phyloP scores from a whole-genome alignment of 805 yeast genomes.

The Wickerhamiella brachini region DNA sequence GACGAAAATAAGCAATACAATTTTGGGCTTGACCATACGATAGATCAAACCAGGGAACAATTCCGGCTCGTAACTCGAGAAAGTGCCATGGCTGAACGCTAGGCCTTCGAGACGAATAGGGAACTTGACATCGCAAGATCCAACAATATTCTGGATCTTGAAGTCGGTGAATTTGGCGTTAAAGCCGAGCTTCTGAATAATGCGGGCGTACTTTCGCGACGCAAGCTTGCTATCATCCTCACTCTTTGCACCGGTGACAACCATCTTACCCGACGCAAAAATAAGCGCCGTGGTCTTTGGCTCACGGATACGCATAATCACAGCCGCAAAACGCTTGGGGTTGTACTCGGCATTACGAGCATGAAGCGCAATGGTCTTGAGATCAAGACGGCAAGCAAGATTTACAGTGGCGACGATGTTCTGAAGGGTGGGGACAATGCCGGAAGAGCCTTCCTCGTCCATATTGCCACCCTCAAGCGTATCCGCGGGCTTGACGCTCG shows the following conservation, averaged over 20 bases:
- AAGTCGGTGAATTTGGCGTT: slow-evolving; percentile 96
- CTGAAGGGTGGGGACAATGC: slow-evolving; percentile 82
- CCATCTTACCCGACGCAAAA: slow-evolving; percentile 98
- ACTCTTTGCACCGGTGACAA: slow-evolving; percentile 97
- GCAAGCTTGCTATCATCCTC: slow-evolving; percentile 98
- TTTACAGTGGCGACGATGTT: slow-evolving; percentile 97
- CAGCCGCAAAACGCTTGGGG: slow-evolving; percentile 96
- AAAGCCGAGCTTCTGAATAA: slow-evolving; percentile 93
- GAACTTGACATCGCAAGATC: slow-evolving; percentile 96
- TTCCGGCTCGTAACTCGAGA: slow-evolving; percentile 97
- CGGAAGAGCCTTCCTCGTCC: slow-evolving; percentile 72
- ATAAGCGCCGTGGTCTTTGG: slow-evolving; percentile 97
- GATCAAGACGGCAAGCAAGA: slow-evolving; percentile 86
- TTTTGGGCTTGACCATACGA: slow-evolving; percentile 98
- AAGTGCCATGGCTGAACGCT: slow-evolving; percentile 96
- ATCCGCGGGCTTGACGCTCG: neutral
- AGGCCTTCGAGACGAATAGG: slow-evolving; percentile 95
- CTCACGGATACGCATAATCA: slow-evolving; percentile 97
- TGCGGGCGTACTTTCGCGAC: slow-evolving; percentile 93
- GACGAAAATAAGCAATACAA: slow-evolving; percentile 87
- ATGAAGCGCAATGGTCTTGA: slow-evolving; percentile 93
- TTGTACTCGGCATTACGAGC: slow-evolving; percentile 99
- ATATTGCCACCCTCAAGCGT: neutral
- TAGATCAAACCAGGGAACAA: slow-evolving; percentile 95
- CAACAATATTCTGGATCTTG: slow-evolving; percentile 95